Conservation (phyloP, 2,329 filamentous ascomycete genomes). For the Penicillium italicum region DNA sequence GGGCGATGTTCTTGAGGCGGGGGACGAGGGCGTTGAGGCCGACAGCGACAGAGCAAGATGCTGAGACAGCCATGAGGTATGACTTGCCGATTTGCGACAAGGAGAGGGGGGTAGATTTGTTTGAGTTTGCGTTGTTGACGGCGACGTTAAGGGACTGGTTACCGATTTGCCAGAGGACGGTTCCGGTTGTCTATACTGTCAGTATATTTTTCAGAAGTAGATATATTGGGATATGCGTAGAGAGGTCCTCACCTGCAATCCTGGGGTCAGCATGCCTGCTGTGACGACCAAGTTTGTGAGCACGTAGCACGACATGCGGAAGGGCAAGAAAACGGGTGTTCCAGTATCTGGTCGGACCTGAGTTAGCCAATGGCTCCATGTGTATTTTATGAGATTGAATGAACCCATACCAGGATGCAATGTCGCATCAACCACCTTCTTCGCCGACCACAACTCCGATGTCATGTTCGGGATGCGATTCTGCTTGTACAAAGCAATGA, state of each 20-base stretch:
- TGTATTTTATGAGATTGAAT: neutral
- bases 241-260: slow-evolving; percentile 59
- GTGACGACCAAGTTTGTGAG: slow-evolving; percentile 92
- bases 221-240: neutral
- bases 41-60: slow-evolving; percentile 88
- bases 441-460: slow-evolving; percentile 86
- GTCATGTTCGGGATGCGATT: slow-evolving; percentile 77
- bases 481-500: slow-evolving; percentile 82
- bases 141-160: slow-evolving; percentile 98
- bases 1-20: slow-evolving; percentile 70
- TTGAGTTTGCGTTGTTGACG: slow-evolving; percentile 96
- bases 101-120: slow-evolving; percentile 89
- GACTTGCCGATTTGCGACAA: slow-evolving; percentile 78
- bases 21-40: slow-evolving; percentile 89
- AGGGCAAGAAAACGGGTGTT: slow-evolving; percentile 84
- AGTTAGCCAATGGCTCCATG: slow-evolving; percentile 3
- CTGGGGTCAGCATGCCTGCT: slow-evolving; percentile 92
- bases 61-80: slow-evolving; percentile 85
- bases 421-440: slow-evolving; percentile 96
- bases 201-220: neutral
- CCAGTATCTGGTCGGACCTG: slow-evolving; percentile 67
- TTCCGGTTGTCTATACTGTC: slow-evolving; percentile 66
- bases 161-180: slow-evolving; percentile 87
- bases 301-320: slow-evolving; percentile 96
- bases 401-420: slow-evolving; percentile 75